Base-by-base conservation (phyloP, 73 alveolate species). In the Paramecium tetraurelia region DNA sequence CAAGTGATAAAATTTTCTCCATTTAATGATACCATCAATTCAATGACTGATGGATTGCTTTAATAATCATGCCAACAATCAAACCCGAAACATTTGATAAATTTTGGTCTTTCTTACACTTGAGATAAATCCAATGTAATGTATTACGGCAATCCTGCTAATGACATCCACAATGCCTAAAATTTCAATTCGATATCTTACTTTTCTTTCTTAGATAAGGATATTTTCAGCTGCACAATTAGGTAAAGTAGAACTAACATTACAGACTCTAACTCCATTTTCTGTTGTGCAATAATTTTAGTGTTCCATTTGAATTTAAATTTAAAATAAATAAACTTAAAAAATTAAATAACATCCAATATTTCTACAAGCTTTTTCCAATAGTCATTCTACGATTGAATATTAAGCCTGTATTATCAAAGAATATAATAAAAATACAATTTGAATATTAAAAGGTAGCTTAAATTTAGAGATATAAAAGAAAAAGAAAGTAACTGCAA, bases 1-100 rank as follows among this genome's bases (percentile, higher is more conserved):
- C 96, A 93, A 6, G 92, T 89, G 11, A 77, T 93, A 50, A 58
- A 93, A 20, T 63, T 68, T 48, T 89, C 93, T 12, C 86, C 86
- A 76, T 77, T 69, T 5, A 93, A 35, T 24, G 94, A 89, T 35
- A 93, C 95, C 58, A 63, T 41, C 18, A 93, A 63, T 36, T 93
- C 96, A 59, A 93, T 89, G n/a, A 83, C 85, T 7, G 95, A 43
- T 18, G 96, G 96, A 38, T 93, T 93, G 5, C 95, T 63, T 46
- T 36, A 71, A 80, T 93, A 93, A 92, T 84, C 92, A 92, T 93
- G 96, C 95, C 96, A 93, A 53, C 96, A 93, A 58, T 75, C 92
- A 27, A 88, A 76, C 11, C 95, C 96, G 21, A 93, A 46, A 92
- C 93, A 93, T 50, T 93, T 92, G 94, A 93, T 48, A 58, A 71